Evolutionary conservation across 202 grass and related monocot species (phyloP), one percentile per base, ranked within the genome.

Genomic region (Carex sylvatica): DNA sequence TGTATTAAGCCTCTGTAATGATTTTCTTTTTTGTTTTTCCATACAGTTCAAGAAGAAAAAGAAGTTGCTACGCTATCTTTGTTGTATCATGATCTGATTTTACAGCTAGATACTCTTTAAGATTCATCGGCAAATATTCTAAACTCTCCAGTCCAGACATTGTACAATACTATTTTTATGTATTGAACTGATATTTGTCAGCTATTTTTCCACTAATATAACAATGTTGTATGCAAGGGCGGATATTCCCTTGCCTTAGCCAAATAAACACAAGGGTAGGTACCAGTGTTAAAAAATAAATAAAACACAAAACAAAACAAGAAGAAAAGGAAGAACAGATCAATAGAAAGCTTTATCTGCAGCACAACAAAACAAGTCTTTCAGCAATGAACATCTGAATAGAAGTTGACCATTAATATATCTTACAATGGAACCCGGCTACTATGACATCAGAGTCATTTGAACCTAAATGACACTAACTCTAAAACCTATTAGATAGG

Each of bases 21-120:
- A 28, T 28, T 28, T 28, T 28, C 28, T 28, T 60, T 24, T 35
- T 42, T 75, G 19, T 30, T 26, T 19, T 22, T 20, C 13, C 49
- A 33, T 74, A 24, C 52, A 84, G 70, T 84, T 73, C 56, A 60
- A 85, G 71, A 85, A 78, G 63, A 85, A 54, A 66, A 75, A 78
- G 73, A 79, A 85, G 61, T 51, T 58, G n/a, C 71, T 79, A 26
- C 71, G 83, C 73, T 85, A 85, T 85, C 46, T 85, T 54, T 85
- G 83, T 65, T 85, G 73, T 53, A 56, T 76, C 23, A 78, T 85
- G 60, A 61, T 78, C 40, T 85, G 44, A 79, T 85, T 78, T 79
- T 61, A 38, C 5, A 38, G 71, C 8, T 62, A 23, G 55, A 59
- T 61, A 79, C 56, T 79, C 1, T 79, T 30, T 46, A 79, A 61